A percentile compares a stretch with the other conserved stretches of the same genome.
These are phyloP conservation scores for Hemisphaericaspora lyxosophila DNA, from an alignment of 1,139 yeast genomes.

Conservation along the genomic window DNA sequence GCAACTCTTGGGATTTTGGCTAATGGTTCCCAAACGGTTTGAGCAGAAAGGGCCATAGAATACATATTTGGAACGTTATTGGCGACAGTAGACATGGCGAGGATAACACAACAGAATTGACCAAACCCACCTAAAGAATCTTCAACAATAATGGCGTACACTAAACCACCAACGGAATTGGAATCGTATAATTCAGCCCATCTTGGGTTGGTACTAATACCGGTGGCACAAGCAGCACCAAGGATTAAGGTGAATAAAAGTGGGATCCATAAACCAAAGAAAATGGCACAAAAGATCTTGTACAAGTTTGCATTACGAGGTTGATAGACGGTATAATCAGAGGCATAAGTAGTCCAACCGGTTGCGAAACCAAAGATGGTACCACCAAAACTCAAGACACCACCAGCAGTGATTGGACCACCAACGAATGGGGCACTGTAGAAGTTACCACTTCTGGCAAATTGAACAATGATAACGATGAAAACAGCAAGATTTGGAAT, in stretches of 20 bases:
- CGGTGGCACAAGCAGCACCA: conserved; percentile 87
- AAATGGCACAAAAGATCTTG: conserved; percentile 63
- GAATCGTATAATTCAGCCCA: conserved; percentile 56
- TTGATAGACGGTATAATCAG: conserved; percentile 91
- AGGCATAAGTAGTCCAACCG: conserved; percentile 93
- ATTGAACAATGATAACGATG: conserved; percentile 73
- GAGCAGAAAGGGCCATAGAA: conserved; percentile 82
- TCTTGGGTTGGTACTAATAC: conserved; percentile 42
- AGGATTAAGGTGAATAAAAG: conserved; percentile 70
- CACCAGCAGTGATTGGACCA: conserved; percentile 68
- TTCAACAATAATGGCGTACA: conserved; percentile 71
- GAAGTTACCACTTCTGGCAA: conserved; percentile 66
- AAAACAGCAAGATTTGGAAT: conserved; percentile 74
- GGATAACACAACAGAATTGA: conserved; percentile 79
- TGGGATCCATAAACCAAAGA: conserved; percentile 65
- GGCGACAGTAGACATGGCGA: conserved; percentile 82
- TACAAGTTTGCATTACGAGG: conserved; percentile 54
- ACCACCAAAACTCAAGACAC: conserved; percentile 81
- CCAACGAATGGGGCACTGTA: conserved; percentile 45
- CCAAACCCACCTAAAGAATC: conserved; percentile 87
- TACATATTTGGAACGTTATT: conserved; percentile 93
- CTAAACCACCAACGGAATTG: conserved; percentile 76
- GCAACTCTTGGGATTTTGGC: conserved; percentile 72
- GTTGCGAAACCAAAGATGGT: conserved; percentile 86
- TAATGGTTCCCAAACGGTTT: conserved; percentile 75